Evolutionary conservation across 2,329 filamentous ascomycete species (phyloP).

Genomic region (Aspergillus intermedius): DNA sequence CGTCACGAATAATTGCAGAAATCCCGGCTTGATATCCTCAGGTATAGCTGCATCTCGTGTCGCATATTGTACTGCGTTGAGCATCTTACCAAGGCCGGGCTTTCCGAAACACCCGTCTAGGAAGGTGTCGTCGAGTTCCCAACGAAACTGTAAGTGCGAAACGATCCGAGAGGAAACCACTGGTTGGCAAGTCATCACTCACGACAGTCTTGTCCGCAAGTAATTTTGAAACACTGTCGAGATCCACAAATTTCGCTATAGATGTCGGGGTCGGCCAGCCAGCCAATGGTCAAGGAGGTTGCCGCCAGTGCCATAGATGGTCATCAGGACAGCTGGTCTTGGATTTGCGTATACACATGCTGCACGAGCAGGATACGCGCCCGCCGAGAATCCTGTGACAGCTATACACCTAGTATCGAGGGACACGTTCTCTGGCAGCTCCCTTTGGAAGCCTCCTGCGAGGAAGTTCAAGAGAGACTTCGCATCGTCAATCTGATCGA

Average conservation of each 20-base stretch:
- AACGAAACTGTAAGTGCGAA: slow-evolving; percentile 15
- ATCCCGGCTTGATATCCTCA: slow-evolving; percentile 7
- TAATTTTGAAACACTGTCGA: slow-evolving; percentile 6
- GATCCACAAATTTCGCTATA: slow-evolving; percentile 10
- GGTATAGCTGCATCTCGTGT: slow-evolving; percentile 8
- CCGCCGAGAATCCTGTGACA: slow-evolving; percentile 16
- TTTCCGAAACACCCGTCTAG: slow-evolving; percentile 12
- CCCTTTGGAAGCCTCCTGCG: slow-evolving; percentile 4
- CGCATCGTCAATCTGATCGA: slow-evolving; percentile 17
- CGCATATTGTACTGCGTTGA: slow-evolving; percentile 9
- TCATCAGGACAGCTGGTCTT: slow-evolving; percentile 12
- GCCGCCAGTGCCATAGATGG: slow-evolving; percentile 12
- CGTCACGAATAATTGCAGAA: slow-evolving; percentile 12
- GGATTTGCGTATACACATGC: slow-evolving; percentile 16
- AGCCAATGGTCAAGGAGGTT: slow-evolving; percentile 18
- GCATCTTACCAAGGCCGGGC: slow-evolving; percentile 7
- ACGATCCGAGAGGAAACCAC: slow-evolving; percentile 6
- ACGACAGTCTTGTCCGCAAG: slow-evolving; percentile 13
- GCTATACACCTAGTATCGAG: slow-evolving; percentile 13
- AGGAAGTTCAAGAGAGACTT: slow-evolving; percentile 12
- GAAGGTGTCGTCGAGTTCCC: slow-evolving; percentile 15
- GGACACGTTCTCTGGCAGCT: slow-evolving; percentile 2
- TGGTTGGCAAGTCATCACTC: slow-evolving; percentile 10
- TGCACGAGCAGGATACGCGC: slow-evolving; percentile 17
- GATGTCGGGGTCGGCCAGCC: slow-evolving; percentile 11